These are phyloP conservation scores for Nemania sp. DNA, from an alignment of 2,329 filamentous ascomycete species.

Conservation along the genomic window DNA sequence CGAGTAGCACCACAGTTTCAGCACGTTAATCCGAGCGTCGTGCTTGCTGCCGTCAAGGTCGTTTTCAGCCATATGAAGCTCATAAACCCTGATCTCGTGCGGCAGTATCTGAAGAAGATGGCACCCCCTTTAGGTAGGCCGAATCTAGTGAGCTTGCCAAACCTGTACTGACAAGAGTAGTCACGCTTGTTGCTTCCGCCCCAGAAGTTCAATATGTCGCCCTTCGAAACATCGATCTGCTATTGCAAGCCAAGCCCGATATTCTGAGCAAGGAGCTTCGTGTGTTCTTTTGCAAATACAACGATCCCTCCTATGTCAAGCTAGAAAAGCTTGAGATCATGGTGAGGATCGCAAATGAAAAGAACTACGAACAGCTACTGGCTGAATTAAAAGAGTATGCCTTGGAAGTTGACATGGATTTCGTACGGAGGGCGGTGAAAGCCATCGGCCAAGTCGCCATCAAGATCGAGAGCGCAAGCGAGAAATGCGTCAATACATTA, in stretches of 20 bases:
- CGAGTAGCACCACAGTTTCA: constrained; percentile 95
- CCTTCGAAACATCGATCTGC: constrained; percentile 90
- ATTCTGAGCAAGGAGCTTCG: constrained; percentile 96
- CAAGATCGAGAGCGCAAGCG: constrained; percentile 93
- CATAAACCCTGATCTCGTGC: constrained; percentile 75
- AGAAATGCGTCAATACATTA: constrained; percentile 92
- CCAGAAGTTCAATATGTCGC: constrained; percentile 99
- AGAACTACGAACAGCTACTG: constrained; percentile 92
- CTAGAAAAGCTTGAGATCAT: constrained; percentile 98
- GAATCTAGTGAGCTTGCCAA: neutral
- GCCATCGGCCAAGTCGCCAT: constrained; percentile 98
- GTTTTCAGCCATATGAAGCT: constrained; percentile 96
- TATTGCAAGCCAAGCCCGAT: constrained; percentile 93
- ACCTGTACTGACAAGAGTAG: constrained; percentile 50
- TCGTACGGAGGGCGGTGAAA: constrained; percentile 89
- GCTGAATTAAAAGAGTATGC: constrained; percentile 97
- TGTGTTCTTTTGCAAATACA: constrained; percentile 99
- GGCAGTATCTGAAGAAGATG: constrained; percentile 97
- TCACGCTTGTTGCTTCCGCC: constrained; percentile 92
- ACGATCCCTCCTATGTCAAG: constrained; percentile 96
- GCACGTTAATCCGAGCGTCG: constrained; percentile 96
- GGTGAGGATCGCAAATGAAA: constrained; percentile 97
- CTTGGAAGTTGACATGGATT: constrained; percentile 98
- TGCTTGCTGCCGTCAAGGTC: constrained; percentile 94
- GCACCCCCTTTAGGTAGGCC: constrained; percentile 82